phyloP scores from a whole-genome alignment of 345 rosid genomes.

The Viola odorata region DNA sequence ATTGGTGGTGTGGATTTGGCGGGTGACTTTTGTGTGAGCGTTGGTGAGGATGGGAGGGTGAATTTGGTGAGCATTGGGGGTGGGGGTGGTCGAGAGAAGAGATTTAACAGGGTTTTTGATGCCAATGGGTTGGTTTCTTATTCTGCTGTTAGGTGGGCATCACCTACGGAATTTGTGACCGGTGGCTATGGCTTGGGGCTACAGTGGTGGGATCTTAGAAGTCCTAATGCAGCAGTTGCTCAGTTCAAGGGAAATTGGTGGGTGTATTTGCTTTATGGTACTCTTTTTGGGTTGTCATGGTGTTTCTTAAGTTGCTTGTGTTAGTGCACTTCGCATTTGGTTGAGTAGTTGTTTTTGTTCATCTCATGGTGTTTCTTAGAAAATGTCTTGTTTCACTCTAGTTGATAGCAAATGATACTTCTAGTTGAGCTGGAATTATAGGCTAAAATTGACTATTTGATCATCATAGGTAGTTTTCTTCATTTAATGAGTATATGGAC shows the following conservation, averaged over 20 bases:
- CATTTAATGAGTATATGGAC: too few relatives aligned
- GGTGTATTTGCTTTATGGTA: constrained; percentile 16
- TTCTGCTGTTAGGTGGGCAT: constrained; percentile 78
- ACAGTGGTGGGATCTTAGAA: constrained; percentile 90
- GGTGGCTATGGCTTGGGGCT: constrained; percentile 82
- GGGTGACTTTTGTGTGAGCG: constrained; percentile 53
- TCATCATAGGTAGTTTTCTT: too few relatives aligned
- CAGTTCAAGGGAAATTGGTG: constrained; percentile 77
- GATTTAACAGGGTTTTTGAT: constrained; percentile 49
- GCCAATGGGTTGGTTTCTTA: constrained; percentile 71
- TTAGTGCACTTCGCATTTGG: too few relatives aligned
- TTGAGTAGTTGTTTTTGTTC: too few relatives aligned
- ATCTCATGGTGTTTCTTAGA: too few relatives aligned
- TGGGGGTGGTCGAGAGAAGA: constrained; percentile 21
- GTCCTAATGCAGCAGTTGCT: constrained; percentile 59
- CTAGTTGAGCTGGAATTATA: too few relatives aligned
- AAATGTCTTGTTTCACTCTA: too few relatives aligned
- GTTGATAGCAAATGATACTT: too few relatives aligned
- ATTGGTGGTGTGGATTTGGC: constrained; percentile 60
- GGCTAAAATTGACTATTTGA: too few relatives aligned
- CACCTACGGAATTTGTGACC: constrained; percentile 74
- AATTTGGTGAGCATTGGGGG: constrained; percentile 18
- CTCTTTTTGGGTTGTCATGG: not conserved
- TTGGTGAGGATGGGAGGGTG: constrained; percentile 47
- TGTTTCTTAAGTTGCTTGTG: too few relatives aligned